phyloP scores from a whole-genome alignment of 257 asterid species.

The Gentiana straminea region DNA sequence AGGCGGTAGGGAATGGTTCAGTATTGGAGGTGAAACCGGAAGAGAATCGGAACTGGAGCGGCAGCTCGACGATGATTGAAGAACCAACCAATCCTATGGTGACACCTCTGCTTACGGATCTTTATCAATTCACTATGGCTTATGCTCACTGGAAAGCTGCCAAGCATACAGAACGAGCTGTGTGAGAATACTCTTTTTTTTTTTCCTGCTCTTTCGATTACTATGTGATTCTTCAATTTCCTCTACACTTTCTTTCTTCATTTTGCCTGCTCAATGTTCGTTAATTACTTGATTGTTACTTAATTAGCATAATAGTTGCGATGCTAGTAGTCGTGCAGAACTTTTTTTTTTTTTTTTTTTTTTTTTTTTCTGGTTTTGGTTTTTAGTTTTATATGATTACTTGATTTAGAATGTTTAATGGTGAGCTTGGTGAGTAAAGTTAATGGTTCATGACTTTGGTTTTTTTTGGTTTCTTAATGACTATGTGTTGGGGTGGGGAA shows the following conservation, averaged over 20 bases:
- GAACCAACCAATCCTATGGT: conserved; percentile 96
- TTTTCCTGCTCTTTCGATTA: neutral
- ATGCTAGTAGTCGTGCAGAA: no score
- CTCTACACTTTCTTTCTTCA: neutral
- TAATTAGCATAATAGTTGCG: no score
- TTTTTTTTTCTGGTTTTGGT: no score
- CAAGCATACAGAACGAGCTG: conserved; percentile 82
- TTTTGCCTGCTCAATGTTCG: neutral
- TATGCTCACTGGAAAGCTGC: conserved; percentile 98
- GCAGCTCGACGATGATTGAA: conserved; percentile 11
- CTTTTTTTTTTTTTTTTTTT: no score
- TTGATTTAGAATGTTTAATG: no score
- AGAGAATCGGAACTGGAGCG: conserved; percentile 5
- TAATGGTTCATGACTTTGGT: no score
- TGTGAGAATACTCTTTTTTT: conserved; percentile 32
- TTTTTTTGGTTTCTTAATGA: no score
- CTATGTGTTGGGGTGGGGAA: no score
- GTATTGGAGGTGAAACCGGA: conserved; percentile 6
- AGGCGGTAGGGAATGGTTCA: conserved; percentile 37
- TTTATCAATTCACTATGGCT: conserved; percentile 97
- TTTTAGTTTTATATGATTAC: no score
- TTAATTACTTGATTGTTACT: no score
- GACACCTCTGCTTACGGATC: conserved; percentile 93
- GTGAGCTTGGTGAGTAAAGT: no score
- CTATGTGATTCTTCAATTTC: neutral